Conservation (phyloP, 148 eudicot genomes). For the Fagopyrum homotropicum region DNA sequence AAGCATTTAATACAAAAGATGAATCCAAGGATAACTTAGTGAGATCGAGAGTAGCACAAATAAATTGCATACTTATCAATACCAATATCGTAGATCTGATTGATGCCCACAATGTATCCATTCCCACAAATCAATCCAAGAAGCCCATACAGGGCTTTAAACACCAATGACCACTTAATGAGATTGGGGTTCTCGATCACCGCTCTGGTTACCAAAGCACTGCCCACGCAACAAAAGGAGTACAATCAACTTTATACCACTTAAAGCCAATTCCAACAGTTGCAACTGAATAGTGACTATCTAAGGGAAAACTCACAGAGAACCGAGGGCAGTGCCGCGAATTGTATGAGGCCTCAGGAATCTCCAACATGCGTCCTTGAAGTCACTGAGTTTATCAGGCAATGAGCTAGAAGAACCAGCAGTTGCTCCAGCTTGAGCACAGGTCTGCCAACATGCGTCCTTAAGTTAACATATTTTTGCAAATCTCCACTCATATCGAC, state of each 20-base stretch:
- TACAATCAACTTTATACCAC: slow-evolving; percentile 8
- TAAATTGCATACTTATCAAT: slow-evolving; percentile 84
- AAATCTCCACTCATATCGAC: not conserved
- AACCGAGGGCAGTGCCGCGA: slow-evolving; percentile 94
- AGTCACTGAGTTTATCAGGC: slow-evolving; percentile 48
- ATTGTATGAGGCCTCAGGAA: slow-evolving; percentile 95
- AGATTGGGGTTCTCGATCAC: slow-evolving; percentile 77
- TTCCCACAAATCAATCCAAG: slow-evolving; percentile 90
- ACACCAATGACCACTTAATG: slow-evolving; percentile 79
- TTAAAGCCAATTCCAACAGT: not conserved
- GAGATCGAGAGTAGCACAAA: slow-evolving; percentile 13
- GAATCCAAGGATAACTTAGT: not conserved
- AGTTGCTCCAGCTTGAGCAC: slow-evolving; percentile 60
- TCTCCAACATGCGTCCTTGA: slow-evolving; percentile 89
- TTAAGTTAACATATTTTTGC: not conserved
- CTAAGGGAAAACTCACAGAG: slow-evolving; percentile 41
- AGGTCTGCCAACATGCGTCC: slow-evolving; percentile 52
- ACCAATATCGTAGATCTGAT: slow-evolving; percentile 98
- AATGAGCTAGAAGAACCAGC: slow-evolving; percentile 39
- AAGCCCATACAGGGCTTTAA: slow-evolving; percentile 85
- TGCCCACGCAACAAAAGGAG: slow-evolving; percentile 32
- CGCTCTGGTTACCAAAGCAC: slow-evolving; percentile 88
- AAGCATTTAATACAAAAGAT: not conserved
- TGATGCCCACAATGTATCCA: slow-evolving; percentile 97
- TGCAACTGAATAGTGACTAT: not conserved